Conservation (phyloP, 2,329 filamentous ascomycete species). For the Daldinia sp. region DNA sequence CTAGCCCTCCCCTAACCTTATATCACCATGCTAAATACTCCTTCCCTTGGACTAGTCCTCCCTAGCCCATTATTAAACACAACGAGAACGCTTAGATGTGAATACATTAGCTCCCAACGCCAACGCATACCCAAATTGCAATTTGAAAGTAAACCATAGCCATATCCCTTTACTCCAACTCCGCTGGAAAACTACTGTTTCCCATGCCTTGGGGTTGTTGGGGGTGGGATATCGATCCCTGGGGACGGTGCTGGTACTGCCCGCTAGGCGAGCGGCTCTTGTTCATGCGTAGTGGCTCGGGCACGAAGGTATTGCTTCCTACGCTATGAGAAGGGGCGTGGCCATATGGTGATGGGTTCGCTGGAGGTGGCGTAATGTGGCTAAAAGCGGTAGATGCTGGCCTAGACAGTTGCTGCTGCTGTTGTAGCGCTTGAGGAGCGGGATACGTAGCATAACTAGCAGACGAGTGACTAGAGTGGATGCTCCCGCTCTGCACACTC, state of each 20-base stretch:
- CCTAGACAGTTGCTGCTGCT: slow-evolving; percentile 4
- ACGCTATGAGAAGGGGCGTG: not conserved
- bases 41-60: not conserved
- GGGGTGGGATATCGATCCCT: not conserved
- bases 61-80: not conserved
- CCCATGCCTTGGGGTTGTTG: not conserved
- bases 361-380: not conserved
- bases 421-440: not conserved
- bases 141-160: not conserved
- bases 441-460: not conserved
- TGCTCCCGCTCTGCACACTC: slow-evolving; percentile 20
- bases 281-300: slow-evolving; percentile 33
- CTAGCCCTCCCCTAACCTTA: not conserved
- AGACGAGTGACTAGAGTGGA: slow-evolving; percentile 6
- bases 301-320: slow-evolving; percentile 2
- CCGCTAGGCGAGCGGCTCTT: slow-evolving; percentile 7
- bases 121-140: not conserved
- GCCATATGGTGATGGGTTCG: not conserved
- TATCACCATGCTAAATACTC: not conserved
- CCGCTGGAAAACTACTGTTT: slow-evolving; percentile 15
- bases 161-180: slow-evolving; percentile 20
- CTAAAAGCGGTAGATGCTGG: slow-evolving; percentile 3
- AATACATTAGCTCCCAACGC: not conserved
- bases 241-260: not conserved
- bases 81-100: slow-evolving; percentile 6